Evolutionary conservation across 2,329 filamentous ascomycete species (phyloP).

Genomic region (Trichoderma citrinoviride): DNA sequence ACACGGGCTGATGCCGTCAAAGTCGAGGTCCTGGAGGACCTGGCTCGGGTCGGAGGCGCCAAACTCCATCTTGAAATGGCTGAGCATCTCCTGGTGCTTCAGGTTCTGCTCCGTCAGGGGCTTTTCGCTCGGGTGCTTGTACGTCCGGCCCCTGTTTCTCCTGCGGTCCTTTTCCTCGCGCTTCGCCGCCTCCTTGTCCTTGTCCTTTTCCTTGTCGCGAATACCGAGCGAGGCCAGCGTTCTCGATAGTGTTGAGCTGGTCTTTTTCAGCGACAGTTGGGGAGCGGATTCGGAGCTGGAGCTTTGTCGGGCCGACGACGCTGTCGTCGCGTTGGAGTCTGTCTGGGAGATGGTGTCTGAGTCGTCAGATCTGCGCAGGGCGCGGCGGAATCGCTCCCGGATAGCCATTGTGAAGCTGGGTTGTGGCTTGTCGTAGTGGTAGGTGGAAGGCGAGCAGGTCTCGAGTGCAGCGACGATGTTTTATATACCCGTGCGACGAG

Average conservation of each 20-base stretch:
- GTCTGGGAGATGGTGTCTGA: slow-evolving; percentile 35
- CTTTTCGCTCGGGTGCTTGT: slow-evolving; percentile 44
- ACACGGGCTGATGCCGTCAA: slow-evolving; percentile 44
- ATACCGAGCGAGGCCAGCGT: slow-evolving; percentile 32
- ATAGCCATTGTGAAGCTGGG: slow-evolving; percentile 38
- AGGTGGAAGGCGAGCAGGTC: neutral
- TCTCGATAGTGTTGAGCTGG: slow-evolving; percentile 32
- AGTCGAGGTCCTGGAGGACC: slow-evolving; percentile 34
- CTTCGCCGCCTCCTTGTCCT: slow-evolving; percentile 25
- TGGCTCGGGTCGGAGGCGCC: slow-evolving; percentile 39
- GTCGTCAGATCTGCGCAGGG: slow-evolving; percentile 38
- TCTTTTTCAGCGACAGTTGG: slow-evolving; percentile 33
- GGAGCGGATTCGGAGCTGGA: slow-evolving; percentile 25
- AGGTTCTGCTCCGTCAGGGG: slow-evolving; percentile 47
- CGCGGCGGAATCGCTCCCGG: slow-evolving; percentile 43
- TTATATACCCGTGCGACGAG: neutral
- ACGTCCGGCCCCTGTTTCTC: slow-evolving; percentile 27
- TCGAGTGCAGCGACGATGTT: neutral
- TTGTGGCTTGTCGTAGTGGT: neutral
- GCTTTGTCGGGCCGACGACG: slow-evolving; percentile 32
- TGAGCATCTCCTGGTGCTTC: slow-evolving; percentile 47
- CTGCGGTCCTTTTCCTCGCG: slow-evolving; percentile 34
- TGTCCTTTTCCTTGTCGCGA: slow-evolving; percentile 26
- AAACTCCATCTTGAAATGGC: slow-evolving; percentile 47
- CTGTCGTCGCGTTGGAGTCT: slow-evolving; percentile 33